Evolutionary conservation across 345 rosid species (phyloP).

Genomic region (Draba incana): DNA sequence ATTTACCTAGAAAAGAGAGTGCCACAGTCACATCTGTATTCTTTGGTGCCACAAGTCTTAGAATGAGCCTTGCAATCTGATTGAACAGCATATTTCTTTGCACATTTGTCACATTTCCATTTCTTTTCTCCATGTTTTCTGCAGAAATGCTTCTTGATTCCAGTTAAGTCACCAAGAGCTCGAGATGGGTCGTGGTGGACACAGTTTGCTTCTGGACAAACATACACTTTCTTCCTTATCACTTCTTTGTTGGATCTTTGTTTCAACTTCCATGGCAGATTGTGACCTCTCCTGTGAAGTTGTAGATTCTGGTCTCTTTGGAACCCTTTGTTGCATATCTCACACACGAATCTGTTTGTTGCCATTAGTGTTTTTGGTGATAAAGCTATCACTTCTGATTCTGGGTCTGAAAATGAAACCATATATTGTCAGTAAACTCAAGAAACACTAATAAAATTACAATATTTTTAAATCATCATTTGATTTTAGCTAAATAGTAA

Average conservation of each 20-base stretch:
- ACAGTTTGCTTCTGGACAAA: slow-evolving; percentile 77
- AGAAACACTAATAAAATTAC: neutral
- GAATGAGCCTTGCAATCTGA: slow-evolving; percentile 98
- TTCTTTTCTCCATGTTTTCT: slow-evolving; percentile 96
- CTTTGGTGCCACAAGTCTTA: slow-evolving; percentile 92
- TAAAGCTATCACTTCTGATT: slow-evolving; percentile 85
- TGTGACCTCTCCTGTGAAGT: slow-evolving; percentile 85
- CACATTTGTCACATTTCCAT: slow-evolving; percentile 96
- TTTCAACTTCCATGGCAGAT: slow-evolving; percentile 92
- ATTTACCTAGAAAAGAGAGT: slow-evolving; percentile 84
- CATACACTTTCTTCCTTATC: slow-evolving; percentile 52
- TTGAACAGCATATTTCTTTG: slow-evolving; percentile 92
- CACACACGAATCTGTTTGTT: slow-evolving; percentile 80
- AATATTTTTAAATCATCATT: neutral
- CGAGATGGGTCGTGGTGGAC: slow-evolving; percentile 94
- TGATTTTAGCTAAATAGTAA: neutral
- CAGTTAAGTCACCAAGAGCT: slow-evolving; percentile 95
- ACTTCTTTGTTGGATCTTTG: slow-evolving; percentile 74
- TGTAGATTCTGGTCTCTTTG: slow-evolving; percentile 91
- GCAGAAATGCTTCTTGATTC: slow-evolving; percentile 91
- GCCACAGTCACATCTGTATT: slow-evolving; percentile 96
- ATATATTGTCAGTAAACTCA: slow-evolving; percentile 10
- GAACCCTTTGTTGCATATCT: slow-evolving; percentile 90
- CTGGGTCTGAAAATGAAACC: slow-evolving; percentile 57
- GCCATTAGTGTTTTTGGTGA: slow-evolving; percentile 82